Evolutionary conservation across 2,329 filamentous ascomycete genomes (phyloP), one percentile per base, ranked within the genome.

Genomic region (Venturia aucupariae): DNA sequence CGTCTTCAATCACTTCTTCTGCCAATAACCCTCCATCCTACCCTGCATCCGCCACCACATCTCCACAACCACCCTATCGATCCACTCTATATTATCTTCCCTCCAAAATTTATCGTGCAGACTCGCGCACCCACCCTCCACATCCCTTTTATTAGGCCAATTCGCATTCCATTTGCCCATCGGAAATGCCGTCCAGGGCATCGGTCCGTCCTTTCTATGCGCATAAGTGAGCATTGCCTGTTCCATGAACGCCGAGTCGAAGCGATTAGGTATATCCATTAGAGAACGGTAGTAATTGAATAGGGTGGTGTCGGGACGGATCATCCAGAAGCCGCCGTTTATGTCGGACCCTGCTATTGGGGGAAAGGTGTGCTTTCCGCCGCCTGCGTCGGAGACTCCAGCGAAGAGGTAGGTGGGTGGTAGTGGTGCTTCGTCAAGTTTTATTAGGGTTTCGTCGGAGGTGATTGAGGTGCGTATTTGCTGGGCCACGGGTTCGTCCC

Each of bases 61-160:
- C 44, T 65, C 60, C n/a, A 65, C 64, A 22, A 65, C 4, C 44
- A 19, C 19, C 38, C 46, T 22, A 51, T 64, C 60, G 11, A 65
- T 54, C 59, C 60, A 48, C 8, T 24, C 41, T 4, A 2, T 39
- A 65, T 64, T 64, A 27, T 35, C 64, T 17, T 30, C 42, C 17
- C 59, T 39, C 65, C 65, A 66, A 46, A 65, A 66, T 41, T 65
- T 65, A 27, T 65, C 65, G n/a, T 66, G 65, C 3, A 66, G 44
- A 54, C 38, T 66, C 11, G 63, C 63, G 17, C 63, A 46, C 15
- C 35, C 42, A 32, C 51, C 51, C 27, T 32, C 55, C 8, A 51
- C 24, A 46, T 66, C 65, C 19, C 19, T n/a, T 10, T 4, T 5
- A 13, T 15, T 54, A 2, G 65, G 65, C 38, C 32, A 65, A 44